Evolutionary conservation across 257 asterid species (phyloP).

Genomic region (Solanum chiquidenum): DNA sequence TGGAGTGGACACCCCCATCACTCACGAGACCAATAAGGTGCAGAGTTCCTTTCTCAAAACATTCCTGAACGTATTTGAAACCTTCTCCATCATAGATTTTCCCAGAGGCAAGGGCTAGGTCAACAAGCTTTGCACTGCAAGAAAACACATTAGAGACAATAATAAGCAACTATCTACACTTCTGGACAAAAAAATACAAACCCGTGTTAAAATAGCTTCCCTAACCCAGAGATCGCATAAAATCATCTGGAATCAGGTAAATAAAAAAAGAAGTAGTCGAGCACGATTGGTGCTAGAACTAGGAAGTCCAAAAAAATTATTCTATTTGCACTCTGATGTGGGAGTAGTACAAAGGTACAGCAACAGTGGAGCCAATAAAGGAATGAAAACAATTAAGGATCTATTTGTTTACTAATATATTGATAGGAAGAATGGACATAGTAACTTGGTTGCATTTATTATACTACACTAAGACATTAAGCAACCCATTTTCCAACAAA

Average conservation of each 20-base stretch:
- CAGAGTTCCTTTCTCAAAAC: constrained; percentile 64
- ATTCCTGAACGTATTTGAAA: constrained; percentile 55
- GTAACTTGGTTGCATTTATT: not conserved
- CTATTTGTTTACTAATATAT: not conserved
- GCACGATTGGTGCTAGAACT: not conserved
- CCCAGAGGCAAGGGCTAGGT: constrained; percentile 78
- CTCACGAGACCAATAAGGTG: constrained; percentile 84
- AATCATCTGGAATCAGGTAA: not conserved
- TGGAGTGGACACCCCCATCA: constrained; percentile 97
- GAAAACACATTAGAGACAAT: not conserved
- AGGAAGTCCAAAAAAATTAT: not conserved
- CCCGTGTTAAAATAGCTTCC: not conserved
- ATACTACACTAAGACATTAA: not conserved
- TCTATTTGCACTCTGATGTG: not conserved
- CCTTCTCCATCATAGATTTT: constrained; percentile 79
- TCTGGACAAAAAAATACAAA: not conserved
- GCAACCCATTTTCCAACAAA: not conserved
- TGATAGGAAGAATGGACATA: not conserved
- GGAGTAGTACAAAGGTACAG: not conserved
- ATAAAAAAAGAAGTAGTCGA: not conserved
- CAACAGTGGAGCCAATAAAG: not conserved
- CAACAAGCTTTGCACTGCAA: constrained; percentile 84
- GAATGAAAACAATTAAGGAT: not conserved
- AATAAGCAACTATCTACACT: not conserved
- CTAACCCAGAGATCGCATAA: not conserved